Evolutionary conservation across 805 yeast genomes (phyloP).

Genomic region (Candida sanyiensis): DNA sequence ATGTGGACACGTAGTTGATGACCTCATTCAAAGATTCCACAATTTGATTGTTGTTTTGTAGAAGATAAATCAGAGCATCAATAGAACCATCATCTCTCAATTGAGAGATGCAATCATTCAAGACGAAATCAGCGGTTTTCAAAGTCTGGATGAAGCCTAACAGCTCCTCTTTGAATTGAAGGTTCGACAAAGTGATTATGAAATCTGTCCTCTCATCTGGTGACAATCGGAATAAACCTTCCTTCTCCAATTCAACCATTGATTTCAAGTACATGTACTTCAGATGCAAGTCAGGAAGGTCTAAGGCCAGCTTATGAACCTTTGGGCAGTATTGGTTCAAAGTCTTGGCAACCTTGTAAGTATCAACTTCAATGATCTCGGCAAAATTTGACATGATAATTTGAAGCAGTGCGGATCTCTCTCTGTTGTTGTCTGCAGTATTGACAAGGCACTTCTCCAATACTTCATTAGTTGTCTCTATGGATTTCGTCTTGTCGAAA

Average conservation of each 20-base stretch:
- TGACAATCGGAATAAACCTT: constrained; percentile 16
- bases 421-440: constrained; percentile 19
- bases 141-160: constrained; percentile 20
- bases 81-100: constrained; percentile 21
- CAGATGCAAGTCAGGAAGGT: constrained; percentile 18
- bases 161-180: constrained; percentile 14
- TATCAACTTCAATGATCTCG: constrained; percentile 26
- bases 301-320: constrained; percentile 15
- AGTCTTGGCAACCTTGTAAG: constrained; percentile 24
- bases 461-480: constrained; percentile 24
- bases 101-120: constrained; percentile 21
- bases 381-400: constrained; percentile 15
- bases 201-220: constrained; percentile 20
- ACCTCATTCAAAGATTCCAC: constrained; percentile 23
- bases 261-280: constrained; percentile 23
- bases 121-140: constrained; percentile 17
- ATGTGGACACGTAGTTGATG: constrained; percentile 10
- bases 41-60: constrained; percentile 13
- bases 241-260: constrained; percentile 17
- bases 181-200: constrained; percentile 15
- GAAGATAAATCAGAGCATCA: constrained; percentile 22
- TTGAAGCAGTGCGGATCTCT: constrained; percentile 15
- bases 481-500: constrained; percentile 20
- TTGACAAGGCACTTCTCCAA: constrained; percentile 24
- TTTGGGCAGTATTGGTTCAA: constrained; percentile 23